Evolutionary conservation across 345 rosid species (phyloP), one percentile per base, ranked within the genome.

Genomic region (Acer saccharum): DNA sequence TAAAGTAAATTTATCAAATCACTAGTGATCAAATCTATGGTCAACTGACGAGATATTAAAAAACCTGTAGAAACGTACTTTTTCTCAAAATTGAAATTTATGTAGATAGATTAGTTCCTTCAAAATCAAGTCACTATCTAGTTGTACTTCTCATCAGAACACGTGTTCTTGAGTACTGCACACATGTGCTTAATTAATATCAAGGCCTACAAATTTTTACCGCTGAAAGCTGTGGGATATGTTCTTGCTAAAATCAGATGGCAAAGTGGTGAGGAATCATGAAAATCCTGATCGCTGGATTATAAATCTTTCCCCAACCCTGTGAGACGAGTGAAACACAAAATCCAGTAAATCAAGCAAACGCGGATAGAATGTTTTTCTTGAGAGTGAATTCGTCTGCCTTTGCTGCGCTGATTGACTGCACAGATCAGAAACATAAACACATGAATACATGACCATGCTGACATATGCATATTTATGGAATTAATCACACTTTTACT

Each of bases 341-440:
- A 32, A 79, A 79, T 8, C 67, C 77, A 43, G 14, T 23, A 35
- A 52, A 76, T 86, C 76, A 85, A 39, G 85, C 87, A 66, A 88
- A 91, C 41, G 87, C 58, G 20, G 84, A 76, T 17, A 95, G 84
- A 79, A 95, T 87, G 69, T 92, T 95, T 84, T 83, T 93, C 93
- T 93, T 95, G 76, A 93, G 74, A 48, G 92, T 89, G 78, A 93
- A 90, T 70, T 93, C 97, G 57, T 93, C 99, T 17, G 90, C 94
- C 86, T 95, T 95, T 21, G 83, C 87, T 29, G 94, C 84, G 85
- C 96, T 94, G 78, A 97, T 89, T 3, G 99, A 84, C 99, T 92
- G 93, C 90, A 82, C 21, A 70, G 71, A 50, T 1, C 3, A 72
- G 78, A 68, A 68, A 35, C 73, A 20, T 50, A 50, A 68, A 27